phyloP scores from a whole-genome alignment of 345 rosid genomes.

The Anastatica hierochuntica region DNA sequence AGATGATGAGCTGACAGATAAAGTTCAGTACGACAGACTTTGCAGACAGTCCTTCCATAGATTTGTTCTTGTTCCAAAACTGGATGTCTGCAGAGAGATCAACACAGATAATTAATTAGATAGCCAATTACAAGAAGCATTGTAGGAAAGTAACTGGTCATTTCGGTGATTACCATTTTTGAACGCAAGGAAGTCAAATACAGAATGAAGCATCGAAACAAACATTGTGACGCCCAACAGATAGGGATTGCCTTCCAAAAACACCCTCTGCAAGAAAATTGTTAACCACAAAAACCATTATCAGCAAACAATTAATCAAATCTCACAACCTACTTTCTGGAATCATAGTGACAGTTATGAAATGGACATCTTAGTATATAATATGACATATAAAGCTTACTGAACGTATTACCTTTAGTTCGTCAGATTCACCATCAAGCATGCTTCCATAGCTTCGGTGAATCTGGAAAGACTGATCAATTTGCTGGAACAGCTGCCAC shows the following conservation, averaged over 20 bases:
- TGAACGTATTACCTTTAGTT: constrained; percentile 55
- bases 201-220: constrained; percentile 83
- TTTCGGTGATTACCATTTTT: constrained; percentile 62
- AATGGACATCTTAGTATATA: neutral
- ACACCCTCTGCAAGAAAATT: constrained; percentile 63
- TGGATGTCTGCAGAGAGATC: constrained; percentile 65
- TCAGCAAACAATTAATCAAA: too few relatives aligned
- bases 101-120: neutral
- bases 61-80: constrained; percentile 99
- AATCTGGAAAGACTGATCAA: constrained; percentile 97
- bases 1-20: constrained; percentile 80
- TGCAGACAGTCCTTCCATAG: constrained; percentile 99
- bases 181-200: constrained; percentile 92
- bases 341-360: too few relatives aligned
- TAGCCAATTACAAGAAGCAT: constrained; percentile 6
- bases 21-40: constrained; percentile 92
- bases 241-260: constrained; percentile 96
- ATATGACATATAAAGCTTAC: neutral
- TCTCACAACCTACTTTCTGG: too few relatives aligned
- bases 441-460: constrained; percentile 97
- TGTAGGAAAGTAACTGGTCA: neutral
- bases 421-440: constrained; percentile 97
- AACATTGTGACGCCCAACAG: constrained; percentile 77
- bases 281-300: neutral
- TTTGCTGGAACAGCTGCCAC: constrained; percentile 89